Evolutionary conservation across 495 filamentous ascomycete genomes (phyloP).

Genomic region (Tuber magnatum): DNA sequence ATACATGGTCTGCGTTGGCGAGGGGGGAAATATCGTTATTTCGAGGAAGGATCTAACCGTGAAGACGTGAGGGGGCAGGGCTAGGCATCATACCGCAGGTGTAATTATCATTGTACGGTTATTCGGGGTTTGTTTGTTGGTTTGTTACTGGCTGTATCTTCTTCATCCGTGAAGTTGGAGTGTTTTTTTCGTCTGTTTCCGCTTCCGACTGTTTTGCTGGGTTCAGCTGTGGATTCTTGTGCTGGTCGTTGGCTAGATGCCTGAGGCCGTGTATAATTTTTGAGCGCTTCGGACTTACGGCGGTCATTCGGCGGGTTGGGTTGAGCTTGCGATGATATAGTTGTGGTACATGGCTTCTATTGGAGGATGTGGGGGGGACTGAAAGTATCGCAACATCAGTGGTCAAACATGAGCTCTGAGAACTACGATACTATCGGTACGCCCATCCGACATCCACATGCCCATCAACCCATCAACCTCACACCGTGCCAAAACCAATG

Average conservation of each 20-base stretch:
- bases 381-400: not conserved
- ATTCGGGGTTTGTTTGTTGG: not conserved
- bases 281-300: not conserved
- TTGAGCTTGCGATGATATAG: not conserved
- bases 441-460: not conserved
- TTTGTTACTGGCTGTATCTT: not conserved
- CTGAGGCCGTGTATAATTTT: not conserved
- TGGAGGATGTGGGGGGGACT: not conserved
- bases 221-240: not conserved
- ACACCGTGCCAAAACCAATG: not conserved
- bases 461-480: not conserved
- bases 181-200: not conserved
- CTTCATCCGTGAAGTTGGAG: not conserved
- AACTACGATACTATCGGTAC: not conserved
- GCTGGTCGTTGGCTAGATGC: not conserved
- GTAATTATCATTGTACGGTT: not conserved
- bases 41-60: conserved; percentile 20
- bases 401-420: not conserved
- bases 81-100: not conserved
- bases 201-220: not conserved
- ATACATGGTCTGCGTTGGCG: conserved; percentile 38
- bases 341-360: not conserved
- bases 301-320: not conserved
- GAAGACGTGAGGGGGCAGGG: not conserved
- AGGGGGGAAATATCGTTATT: conserved; percentile 35